A percentile compares a stretch with the other conserved stretches of the same genome.
phyloP scores from a whole-genome alignment of 768 basidiomycete genomes.

The Mycena capillaripes region DNA sequence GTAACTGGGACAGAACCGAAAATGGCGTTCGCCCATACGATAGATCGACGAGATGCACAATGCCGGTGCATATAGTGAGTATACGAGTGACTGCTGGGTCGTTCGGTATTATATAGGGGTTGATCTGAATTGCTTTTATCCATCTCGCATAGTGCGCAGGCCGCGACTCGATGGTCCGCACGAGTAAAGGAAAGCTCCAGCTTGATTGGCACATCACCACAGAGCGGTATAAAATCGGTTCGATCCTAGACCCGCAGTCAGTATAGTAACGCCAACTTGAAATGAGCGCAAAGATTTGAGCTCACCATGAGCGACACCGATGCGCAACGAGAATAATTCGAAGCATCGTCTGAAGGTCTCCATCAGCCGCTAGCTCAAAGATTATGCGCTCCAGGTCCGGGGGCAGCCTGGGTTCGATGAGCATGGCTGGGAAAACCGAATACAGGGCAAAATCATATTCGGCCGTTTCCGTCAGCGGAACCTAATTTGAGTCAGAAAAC shows the following conservation, averaged over 20 bases:
- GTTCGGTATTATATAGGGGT: slow-evolving; percentile 31
- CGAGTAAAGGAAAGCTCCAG: slow-evolving; percentile 27
- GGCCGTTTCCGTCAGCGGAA: slow-evolving; percentile 25
- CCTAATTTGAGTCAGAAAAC: slow-evolving; percentile 28
- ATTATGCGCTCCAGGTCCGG: slow-evolving; percentile 30
- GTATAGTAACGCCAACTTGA: background rate
- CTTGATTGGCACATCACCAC: slow-evolving; percentile 28
- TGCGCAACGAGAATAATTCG: slow-evolving; percentile 33
- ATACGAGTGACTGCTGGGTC: slow-evolving; percentile 18
- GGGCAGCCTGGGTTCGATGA: slow-evolving; percentile 26
- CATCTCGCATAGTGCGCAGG: slow-evolving; percentile 8
- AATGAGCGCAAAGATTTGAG: background rate
- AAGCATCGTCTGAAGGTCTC: slow-evolving; percentile 11
- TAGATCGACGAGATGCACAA: slow-evolving; percentile 28
- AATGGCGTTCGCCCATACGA: slow-evolving; percentile 31
- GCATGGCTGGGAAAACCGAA: slow-evolving; percentile 4
- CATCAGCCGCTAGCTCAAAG: slow-evolving; percentile 17
- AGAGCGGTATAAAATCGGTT: slow-evolving; percentile 31
- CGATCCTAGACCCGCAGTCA: slow-evolving; percentile 25
- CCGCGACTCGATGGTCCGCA: slow-evolving; percentile 22
- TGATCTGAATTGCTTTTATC: slow-evolving; percentile 25
- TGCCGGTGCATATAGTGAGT: slow-evolving; percentile 21
- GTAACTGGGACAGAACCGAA: background rate
- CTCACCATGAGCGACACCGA: slow-evolving; percentile 29
- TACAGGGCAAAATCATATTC: slow-evolving; percentile 5